Evolutionary conservation across 306 rosid species (phyloP).

Genomic region (Canavalia ensiformis): DNA sequence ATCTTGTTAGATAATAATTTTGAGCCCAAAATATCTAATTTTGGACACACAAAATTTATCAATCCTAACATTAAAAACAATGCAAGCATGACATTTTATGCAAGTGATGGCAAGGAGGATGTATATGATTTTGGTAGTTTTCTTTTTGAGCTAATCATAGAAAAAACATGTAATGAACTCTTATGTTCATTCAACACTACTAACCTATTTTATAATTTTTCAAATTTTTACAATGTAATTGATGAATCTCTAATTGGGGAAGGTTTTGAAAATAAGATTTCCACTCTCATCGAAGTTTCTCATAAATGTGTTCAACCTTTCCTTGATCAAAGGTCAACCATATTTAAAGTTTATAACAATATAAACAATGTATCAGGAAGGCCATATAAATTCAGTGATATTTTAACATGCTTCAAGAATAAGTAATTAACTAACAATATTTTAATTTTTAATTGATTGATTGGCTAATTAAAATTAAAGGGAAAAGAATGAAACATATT

Average conservation of each 20-base stretch:
- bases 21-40: background rate
- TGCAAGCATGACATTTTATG: background rate
- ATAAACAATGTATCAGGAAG: constrained; percentile 18
- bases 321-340: constrained; percentile 47
- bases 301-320: constrained; percentile 46
- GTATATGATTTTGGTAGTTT: constrained; percentile 55
- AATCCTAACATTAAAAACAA: background rate
- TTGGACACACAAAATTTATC: constrained; percentile 1
- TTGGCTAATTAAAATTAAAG: too few relatives aligned
- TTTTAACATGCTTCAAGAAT: background rate
- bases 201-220: background rate
- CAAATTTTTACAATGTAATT: constrained; percentile 27
- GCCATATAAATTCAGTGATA: background rate
- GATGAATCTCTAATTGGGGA: constrained; percentile 33
- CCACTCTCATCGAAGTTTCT: constrained; percentile 42
- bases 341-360: constrained; percentile 51
- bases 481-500: too few relatives aligned
- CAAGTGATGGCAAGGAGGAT: constrained; percentile 49
- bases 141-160: constrained; percentile 53
- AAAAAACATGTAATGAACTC: constrained; percentile 1
- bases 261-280: constrained; percentile 47
- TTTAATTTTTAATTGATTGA: too few relatives aligned
- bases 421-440: too few relatives aligned
- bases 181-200: background rate
- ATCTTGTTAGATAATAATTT: constrained; percentile 19